These are phyloP conservation scores for Russula vinacea DNA, from an alignment of 768 basidiomycete genomes.

Conservation along the genomic window DNA sequence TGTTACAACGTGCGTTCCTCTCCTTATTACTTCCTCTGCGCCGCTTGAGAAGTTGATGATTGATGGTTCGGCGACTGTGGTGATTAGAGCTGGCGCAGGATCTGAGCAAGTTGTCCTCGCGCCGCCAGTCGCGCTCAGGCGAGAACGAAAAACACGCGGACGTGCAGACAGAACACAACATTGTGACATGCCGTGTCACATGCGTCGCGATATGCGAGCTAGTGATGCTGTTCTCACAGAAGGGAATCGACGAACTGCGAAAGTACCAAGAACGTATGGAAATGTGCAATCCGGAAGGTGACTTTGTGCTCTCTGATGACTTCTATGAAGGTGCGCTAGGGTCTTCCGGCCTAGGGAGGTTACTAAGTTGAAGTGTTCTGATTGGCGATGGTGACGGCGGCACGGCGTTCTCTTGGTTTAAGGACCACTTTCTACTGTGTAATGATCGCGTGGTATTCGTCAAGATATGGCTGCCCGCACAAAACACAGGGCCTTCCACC, in stretches of 20 bases:
- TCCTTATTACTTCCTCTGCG: background rate
- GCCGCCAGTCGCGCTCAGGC: too few species aligned
- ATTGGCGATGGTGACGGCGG: background rate
- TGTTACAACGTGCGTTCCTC: conserved; percentile 81
- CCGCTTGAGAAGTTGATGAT: conserved; percentile 19
- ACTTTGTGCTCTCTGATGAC: conserved; percentile 72
- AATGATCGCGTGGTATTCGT: conserved; percentile 91
- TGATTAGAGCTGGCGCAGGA: conserved; percentile 72
- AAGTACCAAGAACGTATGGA: conserved; percentile 78
- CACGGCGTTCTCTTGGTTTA: conserved; percentile 83
- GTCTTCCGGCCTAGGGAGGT: background rate
- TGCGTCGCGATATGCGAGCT: conserved; percentile 88
- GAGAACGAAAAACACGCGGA: conserved; percentile 73
- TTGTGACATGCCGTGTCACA: too few species aligned
- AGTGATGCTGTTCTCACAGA: conserved; percentile 88
- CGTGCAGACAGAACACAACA: conserved; percentile 76
- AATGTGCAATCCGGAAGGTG: conserved; percentile 73
- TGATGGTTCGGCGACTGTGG: too few species aligned
- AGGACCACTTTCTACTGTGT: conserved; percentile 89
- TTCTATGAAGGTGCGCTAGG: conserved; percentile 67
- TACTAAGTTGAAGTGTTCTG: too few species aligned
- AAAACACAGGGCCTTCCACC: conserved; percentile 75
- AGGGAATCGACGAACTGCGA: conserved; percentile 81
- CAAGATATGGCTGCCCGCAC: conserved; percentile 82
- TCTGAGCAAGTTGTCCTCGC: conserved; percentile 79